A percentile compares a stretch with the other conserved stretches of the same genome.
Conservation (phyloP, 2,329 filamentous ascomycete species). For the Penicillium sp. region DNA sequence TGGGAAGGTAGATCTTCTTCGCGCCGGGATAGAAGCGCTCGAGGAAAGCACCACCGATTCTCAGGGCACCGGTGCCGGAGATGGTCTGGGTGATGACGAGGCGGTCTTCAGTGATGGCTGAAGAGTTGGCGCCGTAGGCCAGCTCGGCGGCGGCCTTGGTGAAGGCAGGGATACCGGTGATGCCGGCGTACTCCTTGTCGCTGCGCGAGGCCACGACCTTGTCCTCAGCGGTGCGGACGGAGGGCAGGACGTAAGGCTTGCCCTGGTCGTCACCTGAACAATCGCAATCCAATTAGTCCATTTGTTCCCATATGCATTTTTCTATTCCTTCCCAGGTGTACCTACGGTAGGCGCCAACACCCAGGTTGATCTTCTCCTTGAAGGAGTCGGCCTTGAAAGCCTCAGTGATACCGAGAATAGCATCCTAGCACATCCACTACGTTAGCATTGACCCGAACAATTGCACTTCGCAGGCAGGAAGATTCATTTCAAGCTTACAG, state of each 20-base stretch:
- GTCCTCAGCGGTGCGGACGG: slow-evolving; percentile 83
- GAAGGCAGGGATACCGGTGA: slow-evolving; percentile 93
- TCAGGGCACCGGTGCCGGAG: slow-evolving; percentile 92
- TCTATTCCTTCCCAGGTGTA: neutral
- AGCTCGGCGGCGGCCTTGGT: slow-evolving; percentile 87
- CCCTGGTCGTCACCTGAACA: slow-evolving; percentile 74
- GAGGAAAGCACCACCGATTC: slow-evolving; percentile 92
- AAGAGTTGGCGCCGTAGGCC: slow-evolving; percentile 80
- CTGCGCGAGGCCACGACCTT: slow-evolving; percentile 73
- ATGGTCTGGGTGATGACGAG: slow-evolving; percentile 96
- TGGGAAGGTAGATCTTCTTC: slow-evolving; percentile 97
- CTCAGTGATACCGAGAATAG: slow-evolving; percentile 71
- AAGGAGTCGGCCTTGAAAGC: slow-evolving; percentile 97
- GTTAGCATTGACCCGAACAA: slow-evolving; percentile 23
- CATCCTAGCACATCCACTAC: slow-evolving; percentile 34
- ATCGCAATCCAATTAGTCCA: slow-evolving; percentile 1
- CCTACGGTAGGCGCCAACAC: slow-evolving; percentile 91
- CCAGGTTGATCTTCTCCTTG: slow-evolving; percentile 95
- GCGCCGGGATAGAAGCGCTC: slow-evolving; percentile 83
- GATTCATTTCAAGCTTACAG: slow-evolving; percentile 59
- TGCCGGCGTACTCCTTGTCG: slow-evolving; percentile 98
- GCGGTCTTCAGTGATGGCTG: slow-evolving; percentile 69
- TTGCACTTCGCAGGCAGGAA: neutral
- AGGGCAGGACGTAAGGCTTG: slow-evolving; percentile 96
- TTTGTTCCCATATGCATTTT: neutral